Evolutionary conservation across 2,329 filamentous ascomycete genomes (phyloP).

Genomic region (Pseudogymnoascus sp.): DNA sequence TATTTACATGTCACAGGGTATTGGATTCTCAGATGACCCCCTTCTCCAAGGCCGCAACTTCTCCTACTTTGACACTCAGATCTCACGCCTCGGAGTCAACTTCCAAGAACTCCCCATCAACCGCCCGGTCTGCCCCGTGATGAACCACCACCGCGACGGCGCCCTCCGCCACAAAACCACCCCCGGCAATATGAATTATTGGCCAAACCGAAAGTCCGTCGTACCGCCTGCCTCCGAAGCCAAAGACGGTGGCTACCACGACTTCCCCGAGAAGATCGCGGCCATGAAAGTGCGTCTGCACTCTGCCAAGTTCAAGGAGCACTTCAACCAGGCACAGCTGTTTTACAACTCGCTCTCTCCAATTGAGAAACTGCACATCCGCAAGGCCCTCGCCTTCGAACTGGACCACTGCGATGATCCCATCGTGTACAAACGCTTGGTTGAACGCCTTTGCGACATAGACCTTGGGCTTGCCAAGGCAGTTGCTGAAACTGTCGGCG

Average conservation of each 20-base stretch:
- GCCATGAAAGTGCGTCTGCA: slow-evolving; percentile 63
- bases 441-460: slow-evolving; percentile 61
- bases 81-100: slow-evolving; percentile 62
- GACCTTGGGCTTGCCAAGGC: slow-evolving; percentile 59
- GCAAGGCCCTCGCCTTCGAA: slow-evolving; percentile 56
- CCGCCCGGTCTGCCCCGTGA: slow-evolving; percentile 62
- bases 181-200: slow-evolving; percentile 68
- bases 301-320: slow-evolving; percentile 69
- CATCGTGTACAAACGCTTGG: slow-evolving; percentile 63
- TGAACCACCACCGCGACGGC: slow-evolving; percentile 71
- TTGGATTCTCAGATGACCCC: slow-evolving; percentile 69
- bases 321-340: slow-evolving; percentile 68
- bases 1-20: slow-evolving; percentile 35
- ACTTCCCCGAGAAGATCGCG: slow-evolving; percentile 54
- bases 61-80: slow-evolving; percentile 58
- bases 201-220: slow-evolving; percentile 62
- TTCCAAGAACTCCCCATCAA: slow-evolving; percentile 74
- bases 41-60: slow-evolving; percentile 66
- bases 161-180: slow-evolving; percentile 63
- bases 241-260: slow-evolving; percentile 57
- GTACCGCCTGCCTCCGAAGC: slow-evolving; percentile 51
- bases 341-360: slow-evolving; percentile 71
- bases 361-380: slow-evolving; percentile 56
- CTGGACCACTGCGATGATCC: slow-evolving; percentile 76
- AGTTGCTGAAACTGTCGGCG: slow-evolving; percentile 64